phyloP scores from a whole-genome alignment of 306 rosid species.

The Elaeagnus macrophylla region DNA sequence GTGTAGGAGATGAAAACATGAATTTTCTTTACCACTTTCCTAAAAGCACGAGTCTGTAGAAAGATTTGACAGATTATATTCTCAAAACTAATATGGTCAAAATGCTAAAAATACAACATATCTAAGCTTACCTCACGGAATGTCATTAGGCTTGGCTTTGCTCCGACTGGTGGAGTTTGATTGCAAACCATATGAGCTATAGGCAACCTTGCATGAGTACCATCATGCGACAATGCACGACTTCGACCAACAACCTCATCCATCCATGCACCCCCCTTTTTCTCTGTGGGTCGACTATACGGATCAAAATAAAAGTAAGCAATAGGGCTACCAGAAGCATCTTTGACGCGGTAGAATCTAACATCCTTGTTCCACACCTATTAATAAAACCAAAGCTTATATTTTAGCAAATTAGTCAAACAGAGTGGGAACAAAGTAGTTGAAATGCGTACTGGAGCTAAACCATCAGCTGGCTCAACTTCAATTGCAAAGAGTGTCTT shows the following conservation, averaged over 20 bases:
- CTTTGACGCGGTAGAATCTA: constrained; percentile 65
- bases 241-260: constrained; percentile 87
- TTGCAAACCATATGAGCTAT: constrained; percentile 97
- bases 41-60: too few species aligned
- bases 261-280: constrained; percentile 98
- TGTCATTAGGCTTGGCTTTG: constrained; percentile 92
- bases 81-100: background rate
- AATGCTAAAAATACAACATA: constrained; percentile 13
- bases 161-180: constrained; percentile 93
- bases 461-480: constrained; percentile 75
- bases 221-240: constrained; percentile 74
- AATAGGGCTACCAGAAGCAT: constrained; percentile 60
- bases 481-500: constrained; percentile 76
- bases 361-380: constrained; percentile 91
- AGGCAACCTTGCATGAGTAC: constrained; percentile 74
- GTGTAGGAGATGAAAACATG: too few species aligned
- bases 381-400: constrained; percentile 17
- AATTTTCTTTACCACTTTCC: too few species aligned
- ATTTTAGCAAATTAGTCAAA: constrained; percentile 9
- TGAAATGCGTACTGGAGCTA: constrained; percentile 59
- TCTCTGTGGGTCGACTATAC: constrained; percentile 83
- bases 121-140: constrained; percentile 66
- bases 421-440: constrained; percentile 1
- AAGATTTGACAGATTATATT: too few species aligned
- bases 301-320: constrained; percentile 96